phyloP scores from a whole-genome alignment of 2,329 filamentous ascomycete genomes.

The Drechslera avenae region DNA sequence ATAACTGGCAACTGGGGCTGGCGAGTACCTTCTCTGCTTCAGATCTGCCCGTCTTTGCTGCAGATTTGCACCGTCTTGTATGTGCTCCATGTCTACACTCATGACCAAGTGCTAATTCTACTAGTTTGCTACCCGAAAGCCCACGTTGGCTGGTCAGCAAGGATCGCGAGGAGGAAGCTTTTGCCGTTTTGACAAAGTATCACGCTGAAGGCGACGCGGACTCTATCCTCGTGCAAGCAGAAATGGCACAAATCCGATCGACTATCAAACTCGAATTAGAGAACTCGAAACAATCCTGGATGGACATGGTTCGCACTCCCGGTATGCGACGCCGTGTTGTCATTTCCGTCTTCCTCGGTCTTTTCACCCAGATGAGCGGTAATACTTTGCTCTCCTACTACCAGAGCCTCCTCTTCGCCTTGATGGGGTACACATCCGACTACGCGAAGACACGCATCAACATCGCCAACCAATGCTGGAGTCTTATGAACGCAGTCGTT shows the following conservation, averaged over 20 bases:
- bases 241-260: slow-evolving; percentile 65
- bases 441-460: slow-evolving; percentile 51
- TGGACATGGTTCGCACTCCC: slow-evolving; percentile 57
- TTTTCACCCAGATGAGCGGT: slow-evolving; percentile 50
- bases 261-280: slow-evolving; percentile 63
- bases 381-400: slow-evolving; percentile 50
- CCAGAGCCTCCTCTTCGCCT: slow-evolving; percentile 43
- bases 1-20: slow-evolving; percentile 54
- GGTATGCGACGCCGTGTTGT: slow-evolving; percentile 49
- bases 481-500: slow-evolving; percentile 46
- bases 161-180: slow-evolving; percentile 54
- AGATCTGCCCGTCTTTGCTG: slow-evolving; percentile 56
- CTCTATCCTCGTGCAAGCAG: slow-evolving; percentile 55
- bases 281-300: slow-evolving; percentile 59
- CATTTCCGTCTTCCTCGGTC: slow-evolving; percentile 39
- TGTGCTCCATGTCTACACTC: background rate
- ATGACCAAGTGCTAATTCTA: slow-evolving; percentile 1
- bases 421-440: slow-evolving; percentile 48
- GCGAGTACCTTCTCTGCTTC: slow-evolving; percentile 57
- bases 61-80: slow-evolving; percentile 48
- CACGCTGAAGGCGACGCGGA: slow-evolving; percentile 52
- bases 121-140: slow-evolving; percentile 46
- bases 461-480: slow-evolving; percentile 50
- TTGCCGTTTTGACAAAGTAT: slow-evolving; percentile 47
- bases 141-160: slow-evolving; percentile 59